Percentiles rank a stretch among this genome's conserved stretches.
Conservation (phyloP, 2,329 filamentous ascomycete genomes). For the Annulohypoxylon truncatum region DNA sequence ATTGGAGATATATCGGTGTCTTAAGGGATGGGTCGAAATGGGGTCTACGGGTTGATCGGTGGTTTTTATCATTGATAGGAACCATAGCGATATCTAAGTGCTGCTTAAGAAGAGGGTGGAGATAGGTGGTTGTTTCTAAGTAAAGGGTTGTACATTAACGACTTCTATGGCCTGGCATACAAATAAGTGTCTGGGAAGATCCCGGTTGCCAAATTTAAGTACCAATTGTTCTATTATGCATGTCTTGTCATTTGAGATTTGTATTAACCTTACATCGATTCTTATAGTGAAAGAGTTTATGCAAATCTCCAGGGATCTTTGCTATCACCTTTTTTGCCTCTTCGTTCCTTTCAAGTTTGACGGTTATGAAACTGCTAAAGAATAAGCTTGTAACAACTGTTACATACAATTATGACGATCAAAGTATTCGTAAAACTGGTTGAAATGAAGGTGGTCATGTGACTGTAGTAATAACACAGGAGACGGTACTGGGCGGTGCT, state of each 20-base stretch:
- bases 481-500: too few relatives aligned
- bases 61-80: slow-evolving; percentile 2
- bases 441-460: not conserved
- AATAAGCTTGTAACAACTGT: too few relatives aligned
- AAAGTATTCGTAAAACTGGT: too few relatives aligned
- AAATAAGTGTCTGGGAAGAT: slow-evolving; percentile 19
- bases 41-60: slow-evolving; percentile 10
- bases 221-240: slow-evolving; percentile 54
- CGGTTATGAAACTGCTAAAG: too few relatives aligned
- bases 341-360: too few relatives aligned
- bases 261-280: not conserved
- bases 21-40: slow-evolving; percentile 10
- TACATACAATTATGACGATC: too few relatives aligned
- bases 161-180: slow-evolving; percentile 33
- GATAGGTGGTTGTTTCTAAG: slow-evolving; percentile 13
- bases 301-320: not conserved
- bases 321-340: too few relatives aligned
- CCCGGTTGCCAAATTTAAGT: slow-evolving; percentile 21
- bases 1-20: slow-evolving; percentile 31
- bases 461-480: not conserved
- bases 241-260: not conserved
- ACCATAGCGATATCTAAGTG: slow-evolving; percentile 12
- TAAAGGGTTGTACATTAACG: slow-evolving; percentile 38
- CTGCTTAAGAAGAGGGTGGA: slow-evolving; percentile 11
- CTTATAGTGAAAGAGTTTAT: not conserved